Conservation (phyloP, 768 basidiomycete species). For the Xerocomellus amylosporus region DNA sequence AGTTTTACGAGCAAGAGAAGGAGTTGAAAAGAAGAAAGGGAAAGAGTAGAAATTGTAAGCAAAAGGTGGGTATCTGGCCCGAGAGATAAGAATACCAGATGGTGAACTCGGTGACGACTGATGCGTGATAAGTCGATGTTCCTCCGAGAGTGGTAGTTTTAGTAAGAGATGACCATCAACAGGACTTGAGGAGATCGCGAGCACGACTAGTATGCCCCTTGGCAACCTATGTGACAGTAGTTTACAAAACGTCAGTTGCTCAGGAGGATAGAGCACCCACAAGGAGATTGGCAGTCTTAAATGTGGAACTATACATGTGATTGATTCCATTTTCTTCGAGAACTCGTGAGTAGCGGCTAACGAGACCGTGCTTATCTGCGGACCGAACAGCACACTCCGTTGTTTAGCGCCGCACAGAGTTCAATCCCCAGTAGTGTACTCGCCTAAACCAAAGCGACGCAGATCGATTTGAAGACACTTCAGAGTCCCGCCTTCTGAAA, state of each 20-base stretch:
- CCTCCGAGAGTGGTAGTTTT: constrained; percentile 3
- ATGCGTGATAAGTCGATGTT: not conserved
- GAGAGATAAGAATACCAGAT: constrained; percentile 12
- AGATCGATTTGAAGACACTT: constrained; percentile 78
- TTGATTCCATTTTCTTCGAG: constrained; percentile 73
- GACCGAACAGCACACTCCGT: constrained; percentile 2
- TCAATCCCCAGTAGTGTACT: constrained; percentile 18
- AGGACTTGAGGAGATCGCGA: constrained; percentile 54
- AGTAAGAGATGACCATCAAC: constrained; percentile 35
- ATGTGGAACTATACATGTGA: constrained; percentile 84
- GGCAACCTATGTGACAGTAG: constrained; percentile 42
- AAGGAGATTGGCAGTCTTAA: constrained; percentile 76
- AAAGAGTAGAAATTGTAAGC: not conserved
- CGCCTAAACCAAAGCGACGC: constrained; percentile 67
- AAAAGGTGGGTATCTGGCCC: constrained; percentile 18
- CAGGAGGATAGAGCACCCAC: constrained; percentile 37
- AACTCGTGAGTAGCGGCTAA: constrained; percentile 71
- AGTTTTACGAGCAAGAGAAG: not conserved
- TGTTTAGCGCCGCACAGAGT: not conserved
- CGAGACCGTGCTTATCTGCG: constrained; percentile 73
- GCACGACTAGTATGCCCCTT: constrained; percentile 57
- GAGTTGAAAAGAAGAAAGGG: not conserved
- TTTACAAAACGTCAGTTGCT: not conserved
- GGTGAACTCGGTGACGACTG: not conserved
- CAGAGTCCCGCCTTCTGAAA: constrained; percentile 40